Conservation (phyloP, 2,329 filamentous ascomycete genomes). For the Hymenoscyphus fructigenus region DNA sequence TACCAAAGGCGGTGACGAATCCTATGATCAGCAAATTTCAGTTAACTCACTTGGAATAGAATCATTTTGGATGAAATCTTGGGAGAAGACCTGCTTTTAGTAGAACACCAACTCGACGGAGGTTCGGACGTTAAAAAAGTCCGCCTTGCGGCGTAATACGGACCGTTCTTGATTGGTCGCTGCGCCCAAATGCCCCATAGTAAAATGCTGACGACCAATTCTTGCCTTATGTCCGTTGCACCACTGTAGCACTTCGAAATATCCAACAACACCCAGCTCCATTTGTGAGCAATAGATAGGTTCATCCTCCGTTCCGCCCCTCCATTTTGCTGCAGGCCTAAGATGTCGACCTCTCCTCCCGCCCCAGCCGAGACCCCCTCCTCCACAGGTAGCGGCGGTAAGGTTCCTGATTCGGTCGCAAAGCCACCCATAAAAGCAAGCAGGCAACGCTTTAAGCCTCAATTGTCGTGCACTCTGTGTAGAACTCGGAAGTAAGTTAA, state of each 20-base stretch:
- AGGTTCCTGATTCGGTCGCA: slow-evolving; percentile 1
- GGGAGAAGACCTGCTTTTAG: no score
- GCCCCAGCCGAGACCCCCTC: neutral
- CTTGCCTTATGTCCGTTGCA: neutral
- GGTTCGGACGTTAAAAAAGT: neutral
- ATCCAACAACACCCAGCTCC: neutral
- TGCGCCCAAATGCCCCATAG: neutral
- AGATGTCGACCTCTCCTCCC: neutral
- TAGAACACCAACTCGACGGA: neutral
- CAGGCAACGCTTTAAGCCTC: slow-evolving; percentile 26
- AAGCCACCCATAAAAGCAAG: slow-evolving; percentile 11
- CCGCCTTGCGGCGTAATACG: no score
- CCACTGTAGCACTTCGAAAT: neutral
- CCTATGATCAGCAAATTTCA: no score
- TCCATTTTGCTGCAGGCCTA: neutral
- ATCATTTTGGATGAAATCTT: no score
- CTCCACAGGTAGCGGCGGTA: slow-evolving; percentile 4
- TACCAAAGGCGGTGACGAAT: no score
- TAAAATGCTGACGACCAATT: neutral
- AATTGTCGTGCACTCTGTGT: slow-evolving; percentile 33
- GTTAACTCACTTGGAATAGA: no score
- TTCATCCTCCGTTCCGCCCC: neutral
- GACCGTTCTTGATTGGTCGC: neutral
- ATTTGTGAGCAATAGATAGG: neutral
- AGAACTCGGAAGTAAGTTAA: slow-evolving; percentile 30